Evolutionary conservation across 208 protist species (phyloP).

Genomic region (Crithidia mellificae): DNA sequence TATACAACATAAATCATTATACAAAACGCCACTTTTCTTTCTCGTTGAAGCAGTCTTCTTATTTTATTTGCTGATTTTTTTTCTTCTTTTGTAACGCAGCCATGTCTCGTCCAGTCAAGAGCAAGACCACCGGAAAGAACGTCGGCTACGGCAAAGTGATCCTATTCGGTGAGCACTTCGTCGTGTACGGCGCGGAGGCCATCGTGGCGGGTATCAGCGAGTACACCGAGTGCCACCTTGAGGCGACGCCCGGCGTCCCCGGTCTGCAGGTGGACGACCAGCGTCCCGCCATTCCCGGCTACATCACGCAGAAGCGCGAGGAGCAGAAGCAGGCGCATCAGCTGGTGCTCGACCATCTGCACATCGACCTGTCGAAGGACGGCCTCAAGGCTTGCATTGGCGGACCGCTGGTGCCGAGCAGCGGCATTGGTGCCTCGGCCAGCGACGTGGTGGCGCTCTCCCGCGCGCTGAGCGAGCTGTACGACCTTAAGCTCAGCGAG

Average conservation of each 20-base stretch:
- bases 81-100: too few species aligned
- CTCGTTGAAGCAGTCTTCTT: neutral
- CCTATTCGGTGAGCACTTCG: constrained; percentile 93
- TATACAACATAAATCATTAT: too few species aligned
- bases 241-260: constrained; percentile 37
- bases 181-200: constrained; percentile 84
- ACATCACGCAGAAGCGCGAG: constrained; percentile 70
- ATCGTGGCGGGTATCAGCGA: constrained; percentile 80
- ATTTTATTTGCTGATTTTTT: neutral
- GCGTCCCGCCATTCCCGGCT: constrained; percentile 76
- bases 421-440: constrained; percentile 82
- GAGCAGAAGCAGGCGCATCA: constrained; percentile 80
- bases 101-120: constrained; percentile 45
- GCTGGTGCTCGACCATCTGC: constrained; percentile 73
- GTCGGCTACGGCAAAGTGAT: constrained; percentile 91
- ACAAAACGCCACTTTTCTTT: too few species aligned
- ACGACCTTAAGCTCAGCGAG: constrained; percentile 54
- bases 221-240: constrained; percentile 75
- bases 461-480: constrained; percentile 78
- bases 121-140: constrained; percentile 46
- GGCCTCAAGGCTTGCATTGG: constrained; percentile 65
- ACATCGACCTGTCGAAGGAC: constrained; percentile 61
- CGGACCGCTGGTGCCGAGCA: constrained; percentile 73
- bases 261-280: constrained; percentile 69
- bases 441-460: constrained; percentile 79